Percentiles rank a stretch among this genome's conserved stretches.
Conservation (phyloP, 257 asterid genomes). For the Perilla frutescens region DNA sequence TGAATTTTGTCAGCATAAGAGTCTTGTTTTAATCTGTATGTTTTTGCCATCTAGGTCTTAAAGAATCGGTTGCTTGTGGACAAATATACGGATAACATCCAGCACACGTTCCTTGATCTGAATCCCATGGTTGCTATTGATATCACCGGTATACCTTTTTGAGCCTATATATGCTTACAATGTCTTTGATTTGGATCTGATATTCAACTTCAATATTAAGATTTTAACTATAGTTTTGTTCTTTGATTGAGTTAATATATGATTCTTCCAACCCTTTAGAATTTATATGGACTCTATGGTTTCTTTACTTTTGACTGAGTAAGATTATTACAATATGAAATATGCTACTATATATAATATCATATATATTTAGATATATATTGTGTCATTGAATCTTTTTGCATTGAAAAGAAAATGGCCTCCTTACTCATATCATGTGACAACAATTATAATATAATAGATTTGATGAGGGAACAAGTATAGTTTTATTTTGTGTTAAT, state of each 20-base stretch:
- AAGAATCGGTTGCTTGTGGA: conserved; percentile 89
- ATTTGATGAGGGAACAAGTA: conserved; percentile 34
- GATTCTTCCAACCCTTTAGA: not conserved
- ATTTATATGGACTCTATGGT: too few relatives aligned
- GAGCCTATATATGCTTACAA: conserved; percentile 17
- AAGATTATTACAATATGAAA: not conserved
- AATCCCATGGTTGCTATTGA: conserved; percentile 98
- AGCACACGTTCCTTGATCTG: conserved; percentile 91
- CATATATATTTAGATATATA: conserved; percentile 17
- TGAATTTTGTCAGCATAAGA: conserved; percentile 15
- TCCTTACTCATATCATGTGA: too few relatives aligned
- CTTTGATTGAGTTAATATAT: not conserved
- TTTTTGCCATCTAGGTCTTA: conserved; percentile 58
- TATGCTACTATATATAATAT: not conserved
- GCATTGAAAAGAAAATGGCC: too few relatives aligned
- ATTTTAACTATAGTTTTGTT: too few relatives aligned
- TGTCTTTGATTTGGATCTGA: conserved; percentile 10
- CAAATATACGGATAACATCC: conserved; percentile 71
- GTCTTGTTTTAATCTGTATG: conserved; percentile 6
- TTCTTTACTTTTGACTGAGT: too few relatives aligned
- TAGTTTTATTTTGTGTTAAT: conserved; percentile 56
- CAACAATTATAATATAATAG: too few relatives aligned
- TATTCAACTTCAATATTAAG: conserved; percentile 13
- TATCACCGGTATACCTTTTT: conserved; percentile 75
- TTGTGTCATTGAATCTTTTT: not conserved